Evolutionary conservation across 371 early-diverging fungal genomes (phyloP).

Genomic region (Mucor circinelloides): DNA sequence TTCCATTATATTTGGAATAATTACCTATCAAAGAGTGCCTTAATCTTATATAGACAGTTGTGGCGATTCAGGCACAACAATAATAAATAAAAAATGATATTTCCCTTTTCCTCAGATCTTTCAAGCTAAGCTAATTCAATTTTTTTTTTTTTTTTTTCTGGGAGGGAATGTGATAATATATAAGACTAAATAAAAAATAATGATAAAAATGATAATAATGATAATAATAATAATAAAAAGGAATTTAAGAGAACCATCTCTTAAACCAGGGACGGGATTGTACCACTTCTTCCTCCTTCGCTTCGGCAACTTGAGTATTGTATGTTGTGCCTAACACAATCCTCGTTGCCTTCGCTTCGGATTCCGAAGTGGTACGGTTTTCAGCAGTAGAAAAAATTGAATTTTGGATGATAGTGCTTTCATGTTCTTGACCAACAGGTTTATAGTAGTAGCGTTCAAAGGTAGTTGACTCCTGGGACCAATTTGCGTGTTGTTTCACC

Average conservation of each 20-base stretch:
- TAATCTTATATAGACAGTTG: too few species aligned
- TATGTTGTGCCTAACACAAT: conserved; percentile 18
- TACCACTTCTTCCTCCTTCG: conserved; percentile 12
- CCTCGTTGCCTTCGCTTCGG: conserved; percentile 11
- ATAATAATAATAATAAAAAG: too few species aligned
- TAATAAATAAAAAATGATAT: background rate
- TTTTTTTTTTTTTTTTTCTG: background rate
- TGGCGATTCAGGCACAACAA: too few species aligned
- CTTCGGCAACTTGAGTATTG: conserved; percentile 14
- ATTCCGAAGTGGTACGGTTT: conserved; percentile 12
- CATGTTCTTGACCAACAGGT: background rate
- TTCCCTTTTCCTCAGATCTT: conserved; percentile 4
- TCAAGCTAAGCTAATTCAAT: background rate
- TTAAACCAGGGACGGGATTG: conserved; percentile 8
- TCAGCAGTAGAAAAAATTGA: conserved; percentile 18
- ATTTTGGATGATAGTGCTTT: background rate
- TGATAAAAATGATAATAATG: too few species aligned
- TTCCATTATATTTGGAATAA: too few species aligned
- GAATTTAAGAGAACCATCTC: background rate
- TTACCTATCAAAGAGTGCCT: too few species aligned
- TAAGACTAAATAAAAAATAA: background rate
- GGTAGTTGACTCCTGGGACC: conserved; percentile 3
- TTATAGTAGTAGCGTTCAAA: conserved; percentile 5
- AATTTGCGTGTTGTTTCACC: conserved; percentile 12
- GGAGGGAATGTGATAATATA: background rate